A percentile compares a stretch with the other conserved stretches of the same genome.
Evolutionary conservation across 768 basidiomycete genomes (phyloP).

Genomic region (Pleurotus pulmonarius): DNA sequence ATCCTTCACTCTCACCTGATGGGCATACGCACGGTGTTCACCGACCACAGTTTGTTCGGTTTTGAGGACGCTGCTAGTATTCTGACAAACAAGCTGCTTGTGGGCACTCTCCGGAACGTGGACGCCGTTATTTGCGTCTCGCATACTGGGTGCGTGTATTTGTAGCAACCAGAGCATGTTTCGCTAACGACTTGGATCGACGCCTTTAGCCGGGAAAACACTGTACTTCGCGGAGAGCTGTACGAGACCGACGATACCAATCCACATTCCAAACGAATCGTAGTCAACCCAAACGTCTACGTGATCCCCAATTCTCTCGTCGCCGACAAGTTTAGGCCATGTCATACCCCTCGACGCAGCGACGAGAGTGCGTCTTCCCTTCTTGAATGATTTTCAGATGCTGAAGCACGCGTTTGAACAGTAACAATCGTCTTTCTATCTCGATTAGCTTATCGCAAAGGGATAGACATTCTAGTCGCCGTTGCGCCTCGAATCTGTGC

Average conservation of each 20-base stretch:
- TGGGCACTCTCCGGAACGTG: constrained; percentile 81
- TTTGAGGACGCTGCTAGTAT: constrained; percentile 98
- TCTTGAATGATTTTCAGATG: not conserved
- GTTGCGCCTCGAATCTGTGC: constrained; percentile 88
- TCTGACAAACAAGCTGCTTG: constrained; percentile 92
- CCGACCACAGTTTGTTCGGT: constrained; percentile 95
- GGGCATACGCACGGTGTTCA: constrained; percentile 89
- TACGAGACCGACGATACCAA: constrained; percentile 50
- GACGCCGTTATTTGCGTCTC: constrained; percentile 96
- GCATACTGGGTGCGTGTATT: constrained; percentile 76
- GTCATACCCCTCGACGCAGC: constrained; percentile 33
- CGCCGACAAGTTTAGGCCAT: constrained; percentile 81
- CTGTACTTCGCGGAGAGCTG: constrained; percentile 80
- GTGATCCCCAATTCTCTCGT: constrained; percentile 94
- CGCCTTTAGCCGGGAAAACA: constrained; percentile 85
- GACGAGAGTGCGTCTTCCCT: constrained; percentile 50
- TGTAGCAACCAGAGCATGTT: not conserved
- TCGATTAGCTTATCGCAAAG: constrained; percentile 91
- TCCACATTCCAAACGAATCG: constrained; percentile 24
- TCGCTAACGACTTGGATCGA: constrained; percentile 1
- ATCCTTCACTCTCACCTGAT: constrained; percentile 87
- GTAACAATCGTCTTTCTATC: constrained; percentile 92
- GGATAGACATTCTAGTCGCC: constrained; percentile 91
- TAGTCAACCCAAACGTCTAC: constrained; percentile 63
- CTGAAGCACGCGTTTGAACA: constrained; percentile 22